Evolutionary conservation across 164 flowering plant genomes (phyloP).

Genomic region (Umbilicus rupestris): DNA sequence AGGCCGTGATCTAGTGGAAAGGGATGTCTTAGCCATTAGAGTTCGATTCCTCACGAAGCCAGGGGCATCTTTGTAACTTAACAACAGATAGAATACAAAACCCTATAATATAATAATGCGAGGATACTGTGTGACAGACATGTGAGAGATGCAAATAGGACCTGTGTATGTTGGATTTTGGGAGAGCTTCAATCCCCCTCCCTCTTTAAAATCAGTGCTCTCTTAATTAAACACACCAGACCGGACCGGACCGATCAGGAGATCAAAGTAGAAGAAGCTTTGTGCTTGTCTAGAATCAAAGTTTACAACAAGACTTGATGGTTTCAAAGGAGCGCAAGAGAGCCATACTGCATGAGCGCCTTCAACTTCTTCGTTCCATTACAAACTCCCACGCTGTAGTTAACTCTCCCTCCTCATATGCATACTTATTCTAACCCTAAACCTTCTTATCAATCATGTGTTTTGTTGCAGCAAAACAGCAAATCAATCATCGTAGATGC

Average conservation of each 20-base stretch:
- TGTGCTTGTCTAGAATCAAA: neutral
- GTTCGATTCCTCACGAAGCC: no score
- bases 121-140: conserved; percentile 5
- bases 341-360: conserved; percentile 48
- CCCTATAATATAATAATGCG: neutral
- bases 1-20: no score
- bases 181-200: conserved; percentile 1
- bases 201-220: conserved; percentile 5
- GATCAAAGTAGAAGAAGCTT: neutral
- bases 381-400: conserved; percentile 66
- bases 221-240: neutral
- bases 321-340: conserved; percentile 51
- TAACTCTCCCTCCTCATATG: no score
- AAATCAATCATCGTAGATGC: conserved; percentile 59
- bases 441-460: neutral
- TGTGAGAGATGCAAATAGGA: conserved; percentile 9
- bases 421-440: neutral
- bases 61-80: conserved; percentile 5
- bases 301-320: conserved; percentile 11
- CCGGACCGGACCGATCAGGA: neutral
- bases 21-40: no score
- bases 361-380: conserved; percentile 66
- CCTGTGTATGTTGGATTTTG: conserved; percentile 5
- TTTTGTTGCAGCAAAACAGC: conserved; percentile 30
- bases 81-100: conserved; percentile 3